phyloP scores from a whole-genome alignment of 805 yeast genomes.

The Barnettozyma sucrosica region DNA sequence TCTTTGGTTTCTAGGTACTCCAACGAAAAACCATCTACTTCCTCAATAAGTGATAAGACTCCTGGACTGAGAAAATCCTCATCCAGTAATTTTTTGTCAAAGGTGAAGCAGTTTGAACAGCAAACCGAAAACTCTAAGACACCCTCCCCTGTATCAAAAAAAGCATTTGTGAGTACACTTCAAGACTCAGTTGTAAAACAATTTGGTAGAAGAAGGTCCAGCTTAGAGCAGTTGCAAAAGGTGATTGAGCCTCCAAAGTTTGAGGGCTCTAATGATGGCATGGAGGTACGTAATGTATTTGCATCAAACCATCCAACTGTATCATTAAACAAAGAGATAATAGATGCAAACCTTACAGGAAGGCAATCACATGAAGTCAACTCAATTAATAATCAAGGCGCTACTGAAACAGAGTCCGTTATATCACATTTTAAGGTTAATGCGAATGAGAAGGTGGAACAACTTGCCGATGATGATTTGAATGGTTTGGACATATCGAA shows the following conservation, averaged over 20 bases:
- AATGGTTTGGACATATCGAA: conserved; percentile 2
- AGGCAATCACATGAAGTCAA: neutral
- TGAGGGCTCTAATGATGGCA: neutral
- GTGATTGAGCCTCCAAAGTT: neutral
- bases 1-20: conserved; percentile 14
- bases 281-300: neutral
- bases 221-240: conserved; percentile 5
- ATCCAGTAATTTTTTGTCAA: conserved; percentile 26
- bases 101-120: conserved; percentile 28
- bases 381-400: neutral
- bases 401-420: neutral
- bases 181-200: conserved; percentile 18
- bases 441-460: neutral
- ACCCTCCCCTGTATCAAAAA: conserved; percentile 9
- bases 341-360: neutral
- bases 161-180: conserved; percentile 15
- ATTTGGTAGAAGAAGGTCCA: conserved; percentile 18
- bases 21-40: conserved; percentile 8
- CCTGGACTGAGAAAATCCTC: conserved; percentile 23
- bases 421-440: neutral
- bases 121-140: conserved; percentile 14
- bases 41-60: neutral
- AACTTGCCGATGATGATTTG: conserved; percentile 1
- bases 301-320: neutral
- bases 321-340: neutral